A percentile compares a stretch with the other conserved stretches of the same genome.
Evolutionary conservation across 768 basidiomycete genomes (phyloP).

Genomic region (Pleurotus eryngii): DNA sequence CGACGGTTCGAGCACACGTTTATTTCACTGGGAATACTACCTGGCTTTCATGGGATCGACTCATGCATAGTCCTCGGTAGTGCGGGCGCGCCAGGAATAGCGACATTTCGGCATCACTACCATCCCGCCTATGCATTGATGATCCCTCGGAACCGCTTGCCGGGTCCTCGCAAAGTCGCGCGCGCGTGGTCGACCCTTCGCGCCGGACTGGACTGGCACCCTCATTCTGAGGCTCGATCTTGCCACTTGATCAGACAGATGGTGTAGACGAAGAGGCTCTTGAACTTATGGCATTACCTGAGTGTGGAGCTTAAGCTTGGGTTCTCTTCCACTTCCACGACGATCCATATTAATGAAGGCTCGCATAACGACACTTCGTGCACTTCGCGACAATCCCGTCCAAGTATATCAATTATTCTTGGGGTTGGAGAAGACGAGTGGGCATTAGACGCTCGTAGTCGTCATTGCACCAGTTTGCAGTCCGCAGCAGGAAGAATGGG

Average conservation of each 20-base stretch:
- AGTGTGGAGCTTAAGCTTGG: not conserved
- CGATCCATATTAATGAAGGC: not conserved
- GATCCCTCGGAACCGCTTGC: not conserved
- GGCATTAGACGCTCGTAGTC: not conserved
- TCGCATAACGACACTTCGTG: not conserved
- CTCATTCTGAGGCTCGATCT: not conserved
- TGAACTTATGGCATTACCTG: not conserved
- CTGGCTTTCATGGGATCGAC: slow-evolving; percentile 7
- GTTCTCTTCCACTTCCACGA: not conserved
- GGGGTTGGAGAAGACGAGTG: not conserved
- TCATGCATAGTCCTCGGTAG: not conserved
- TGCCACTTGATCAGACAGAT: not conserved
- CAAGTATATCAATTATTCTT: not conserved
- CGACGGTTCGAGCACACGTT: not conserved
- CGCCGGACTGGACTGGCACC: slow-evolving; percentile 1
- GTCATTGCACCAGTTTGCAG: slow-evolving; percentile 1
- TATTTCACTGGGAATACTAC: not conserved
- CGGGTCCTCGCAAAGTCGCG: not conserved
- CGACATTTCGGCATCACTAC: no score
- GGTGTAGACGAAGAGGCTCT: not conserved
- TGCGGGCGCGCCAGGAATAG: not conserved
- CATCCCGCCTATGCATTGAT: not conserved
- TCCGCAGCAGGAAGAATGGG: slow-evolving; percentile 8
- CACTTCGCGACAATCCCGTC: not conserved
- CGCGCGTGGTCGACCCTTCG: not conserved